A percentile compares a stretch with the other conserved stretches of the same genome.
These are phyloP conservation scores for Termitomyces sp. DNA, from an alignment of 768 basidiomycete genomes.

Conservation along the genomic window DNA sequence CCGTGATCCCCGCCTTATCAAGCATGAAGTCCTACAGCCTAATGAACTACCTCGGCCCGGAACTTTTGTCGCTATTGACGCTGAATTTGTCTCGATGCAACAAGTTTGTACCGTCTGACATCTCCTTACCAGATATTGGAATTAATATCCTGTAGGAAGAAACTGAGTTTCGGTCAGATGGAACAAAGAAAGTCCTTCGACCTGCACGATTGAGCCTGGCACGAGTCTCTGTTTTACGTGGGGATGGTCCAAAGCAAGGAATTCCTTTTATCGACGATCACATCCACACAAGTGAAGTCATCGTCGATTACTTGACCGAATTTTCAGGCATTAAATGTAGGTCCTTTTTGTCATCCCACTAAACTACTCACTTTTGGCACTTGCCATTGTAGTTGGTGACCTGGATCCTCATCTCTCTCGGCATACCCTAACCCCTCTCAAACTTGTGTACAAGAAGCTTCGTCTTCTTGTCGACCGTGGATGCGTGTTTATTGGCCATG, in stretches of 20 bases:
- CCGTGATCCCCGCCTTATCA: slow-evolving; percentile 67
- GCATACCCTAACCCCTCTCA: slow-evolving; percentile 90
- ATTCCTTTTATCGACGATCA: slow-evolving; percentile 97
- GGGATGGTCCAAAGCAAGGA: slow-evolving; percentile 75
- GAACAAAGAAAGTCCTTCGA: slow-evolving; percentile 87
- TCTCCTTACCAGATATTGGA: neutral
- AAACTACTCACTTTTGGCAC: neutral
- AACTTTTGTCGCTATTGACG: slow-evolving; percentile 91
- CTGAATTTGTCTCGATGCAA: slow-evolving; percentile 97
- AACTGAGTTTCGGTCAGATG: slow-evolving; percentile 91
- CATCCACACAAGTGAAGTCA: slow-evolving; percentile 92
- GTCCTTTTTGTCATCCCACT: slow-evolving; percentile 17
- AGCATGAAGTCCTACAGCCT: slow-evolving; percentile 67
- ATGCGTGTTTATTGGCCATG: slow-evolving; percentile 97
- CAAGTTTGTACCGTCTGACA: slow-evolving; percentile 48
- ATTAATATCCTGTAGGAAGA: slow-evolving; percentile 72
- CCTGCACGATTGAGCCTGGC: slow-evolving; percentile 92
- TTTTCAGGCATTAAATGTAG: slow-evolving; percentile 93
- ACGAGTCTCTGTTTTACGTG: slow-evolving; percentile 90
- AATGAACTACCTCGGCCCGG: slow-evolving; percentile 85
- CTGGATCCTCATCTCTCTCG: slow-evolving; percentile 80
- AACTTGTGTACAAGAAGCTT: slow-evolving; percentile 98
- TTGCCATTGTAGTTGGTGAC: slow-evolving; percentile 78
- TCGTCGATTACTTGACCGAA: slow-evolving; percentile 96
- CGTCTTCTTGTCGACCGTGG: slow-evolving; percentile 89